A percentile compares a stretch with the other conserved stretches of the same genome.
These are phyloP conservation scores for Fusarium phyllophilum DNA, from an alignment of 2,329 filamentous ascomycete species.

Conservation along the genomic window DNA sequence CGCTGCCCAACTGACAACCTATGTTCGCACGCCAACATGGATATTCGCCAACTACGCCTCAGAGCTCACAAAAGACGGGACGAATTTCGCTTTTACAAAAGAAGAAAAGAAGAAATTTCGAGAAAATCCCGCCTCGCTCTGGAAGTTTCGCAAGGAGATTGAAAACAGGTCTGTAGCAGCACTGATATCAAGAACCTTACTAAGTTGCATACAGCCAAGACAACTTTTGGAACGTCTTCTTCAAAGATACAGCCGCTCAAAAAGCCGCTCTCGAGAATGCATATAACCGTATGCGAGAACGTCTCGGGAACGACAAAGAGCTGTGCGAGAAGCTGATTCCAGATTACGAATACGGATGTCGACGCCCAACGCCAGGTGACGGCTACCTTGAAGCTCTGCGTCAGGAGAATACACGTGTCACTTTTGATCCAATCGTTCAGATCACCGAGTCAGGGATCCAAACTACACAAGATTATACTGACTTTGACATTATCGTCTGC, in stretches of 20 bases:
- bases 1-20: not conserved
- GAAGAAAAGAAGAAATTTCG: not conserved
- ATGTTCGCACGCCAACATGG: not conserved
- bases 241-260: not conserved
- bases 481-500: constrained; percentile 26
- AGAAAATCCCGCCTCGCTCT: not conserved
- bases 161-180: not conserved
- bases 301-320: constrained; percentile 7
- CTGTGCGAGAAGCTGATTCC: constrained; percentile 31
- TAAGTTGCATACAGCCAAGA: not conserved
- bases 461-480: not conserved
- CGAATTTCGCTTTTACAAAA: not conserved
- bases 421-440: not conserved
- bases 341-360: constrained; percentile 35
- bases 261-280: not conserved
- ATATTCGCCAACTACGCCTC: constrained; percentile 1
- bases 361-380: constrained; percentile 38
- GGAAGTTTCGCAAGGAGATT: not conserved
- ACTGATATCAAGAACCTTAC: not conserved
- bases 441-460: constrained; percentile 8
- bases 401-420: constrained; percentile 12
- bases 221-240: not conserved
- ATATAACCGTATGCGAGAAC: constrained; percentile 11
- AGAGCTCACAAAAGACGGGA: not conserved
- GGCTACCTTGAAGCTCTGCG: constrained; percentile 41